Conservation (phyloP, 1,284 basidiomycete genomes). For the Ustilago loliicola region DNA sequence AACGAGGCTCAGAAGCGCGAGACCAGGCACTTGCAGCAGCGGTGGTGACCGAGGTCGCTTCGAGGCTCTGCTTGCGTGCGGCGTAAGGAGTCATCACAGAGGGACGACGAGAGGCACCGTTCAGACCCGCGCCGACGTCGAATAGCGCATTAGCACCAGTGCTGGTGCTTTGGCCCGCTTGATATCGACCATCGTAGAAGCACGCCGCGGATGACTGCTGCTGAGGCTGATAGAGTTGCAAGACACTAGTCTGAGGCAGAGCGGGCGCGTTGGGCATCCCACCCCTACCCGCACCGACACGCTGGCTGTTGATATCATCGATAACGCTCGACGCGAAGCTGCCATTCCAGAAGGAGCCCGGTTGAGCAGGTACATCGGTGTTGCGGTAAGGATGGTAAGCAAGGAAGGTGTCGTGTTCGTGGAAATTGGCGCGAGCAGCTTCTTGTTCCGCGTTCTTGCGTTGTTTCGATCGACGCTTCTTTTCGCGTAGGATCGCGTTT, state of each 20-base stretch:
- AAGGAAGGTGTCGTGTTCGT: constrained; percentile 24
- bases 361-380: background rate
- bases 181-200: constrained; percentile 9
- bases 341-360: background rate
- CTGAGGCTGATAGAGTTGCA: background rate
- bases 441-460: constrained; percentile 20
- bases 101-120: background rate
- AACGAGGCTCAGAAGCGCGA: background rate
- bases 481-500: constrained; percentile 29
- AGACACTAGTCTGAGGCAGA: background rate
- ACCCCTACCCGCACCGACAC: background rate
- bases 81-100: background rate
- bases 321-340: constrained; percentile 11
- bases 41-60: background rate
- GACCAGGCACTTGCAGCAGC: background rate
- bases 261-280: background rate
- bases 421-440: constrained; percentile 22
- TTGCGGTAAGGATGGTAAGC: constrained; percentile 31
- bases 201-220: background rate
- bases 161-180: background rate
- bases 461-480: constrained; percentile 22
- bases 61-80: background rate
- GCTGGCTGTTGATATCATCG: background rate
- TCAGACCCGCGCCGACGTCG: constrained; percentile 13
- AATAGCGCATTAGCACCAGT: constrained; percentile 11